Base-by-base conservation (phyloP, 805 yeast species). In the Myxozyma geophila region DNA sequence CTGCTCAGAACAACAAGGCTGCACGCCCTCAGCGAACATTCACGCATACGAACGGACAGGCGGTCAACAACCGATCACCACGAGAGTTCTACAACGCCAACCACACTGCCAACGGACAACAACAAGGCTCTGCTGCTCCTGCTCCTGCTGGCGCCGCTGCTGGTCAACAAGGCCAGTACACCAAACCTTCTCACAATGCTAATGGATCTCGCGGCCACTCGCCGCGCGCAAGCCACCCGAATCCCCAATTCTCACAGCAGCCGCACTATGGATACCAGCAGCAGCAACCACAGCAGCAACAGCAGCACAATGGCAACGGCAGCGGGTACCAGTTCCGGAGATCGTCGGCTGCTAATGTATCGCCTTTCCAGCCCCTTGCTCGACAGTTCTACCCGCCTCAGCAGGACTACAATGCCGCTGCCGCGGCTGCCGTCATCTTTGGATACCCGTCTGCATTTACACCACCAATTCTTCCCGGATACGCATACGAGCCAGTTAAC, bases 181-280 rank as follows among this genome's bases (percentile, higher is more conserved):
- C 39, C 46, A 58, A 54, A 44, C 54, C 63, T 19, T 15, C 59
- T 12, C 48, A 54, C 41, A 48, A 21, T 33, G 55, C 54, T 17
- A 59, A 43, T 19, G 50, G 49, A 8, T 36, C 39, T 28, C 56
- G 66, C 19, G 55, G 35, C 23, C 53, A 55, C 21, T 66, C 69
- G n/a, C 69, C 67, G 35, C 62, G 69, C 19, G 17, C 61, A 39
- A 44, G 44, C 19, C 61, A 59, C 55, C 12, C 64, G 43, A 60
- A 41, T 37, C 64, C 69, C 7, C 67, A 63, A 28, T 64, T 54
- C 58, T 49, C 53, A 35, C 66, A 58, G 43, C 65, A 64, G 39
- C 54, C 48, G 17, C 53, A 39, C 39, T 36, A 48, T 41, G 68
- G 62, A 21, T 59, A 46, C 35, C 62, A 51, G 47, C 60, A 54